These are phyloP conservation scores for Hanseniaspora jakobsenii DNA, from an alignment of 805 yeast genomes.

Conservation along the genomic window DNA sequence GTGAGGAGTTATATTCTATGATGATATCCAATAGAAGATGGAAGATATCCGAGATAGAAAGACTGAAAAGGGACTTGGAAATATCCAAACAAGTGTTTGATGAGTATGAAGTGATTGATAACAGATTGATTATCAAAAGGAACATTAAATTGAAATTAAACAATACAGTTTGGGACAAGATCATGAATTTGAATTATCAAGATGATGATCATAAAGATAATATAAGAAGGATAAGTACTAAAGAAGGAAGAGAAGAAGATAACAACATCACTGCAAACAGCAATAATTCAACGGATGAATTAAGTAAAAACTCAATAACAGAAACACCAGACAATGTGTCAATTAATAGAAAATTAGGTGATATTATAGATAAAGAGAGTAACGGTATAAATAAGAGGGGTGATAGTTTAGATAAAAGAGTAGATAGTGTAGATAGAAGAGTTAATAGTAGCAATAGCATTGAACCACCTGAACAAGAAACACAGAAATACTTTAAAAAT, in stretches of 20 bases:
- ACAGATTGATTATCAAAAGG: constrained; percentile 9
- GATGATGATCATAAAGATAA: neutral
- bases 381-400: neutral
- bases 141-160: constrained; percentile 9
- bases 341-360: too few relatives aligned
- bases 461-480: neutral
- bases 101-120: constrained; percentile 13
- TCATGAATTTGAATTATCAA: neutral
- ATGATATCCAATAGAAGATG: constrained; percentile 11
- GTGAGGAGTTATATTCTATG: constrained; percentile 21
- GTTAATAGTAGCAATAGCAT: neutral
- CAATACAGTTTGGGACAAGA: constrained; percentile 14
- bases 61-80: neutral
- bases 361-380: too few relatives aligned
- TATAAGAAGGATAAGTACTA: neutral
- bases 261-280: neutral
- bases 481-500: constrained; percentile 5
- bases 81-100: constrained; percentile 12
- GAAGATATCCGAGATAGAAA: constrained; percentile 1
- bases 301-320: too few relatives aligned
- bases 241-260: too few relatives aligned
- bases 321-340: too few relatives aligned
- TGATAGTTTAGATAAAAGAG: neutral
- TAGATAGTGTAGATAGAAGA: neutral
- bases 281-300: too few relatives aligned